Base-by-base conservation (phyloP, 2,329 filamentous ascomycete genomes). In the Aureobasidium sp. region DNA sequence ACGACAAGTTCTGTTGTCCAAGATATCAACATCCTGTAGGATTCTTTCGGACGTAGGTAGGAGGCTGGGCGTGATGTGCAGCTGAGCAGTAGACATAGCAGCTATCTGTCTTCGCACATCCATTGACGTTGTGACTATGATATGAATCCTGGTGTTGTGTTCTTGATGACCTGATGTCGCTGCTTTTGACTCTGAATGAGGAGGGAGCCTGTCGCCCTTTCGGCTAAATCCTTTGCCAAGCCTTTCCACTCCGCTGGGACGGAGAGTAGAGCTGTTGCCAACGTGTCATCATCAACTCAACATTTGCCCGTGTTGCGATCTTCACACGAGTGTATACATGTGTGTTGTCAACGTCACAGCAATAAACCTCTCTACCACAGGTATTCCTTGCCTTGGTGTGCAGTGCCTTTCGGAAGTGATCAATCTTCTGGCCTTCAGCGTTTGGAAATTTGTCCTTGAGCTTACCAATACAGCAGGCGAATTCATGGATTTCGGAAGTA, bases 341-440 rank as follows among this genome's bases (percentile, higher is more conserved):
- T 74, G 5, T 31, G 77, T 70, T 0, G 79, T 82, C 15, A 79
- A 64, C 0, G 74, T 77, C 2, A 81, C 80, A 12, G 31, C 31
- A 31, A 8, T 7, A 34, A 12, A 34, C 9, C 9, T 11, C 3
- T 34, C 9, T 11, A 9, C 12, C 31, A 11, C 31, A 34, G 31
- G 31, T 34, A 34, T 9, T 12, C 12, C 31, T 34, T 34, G 31
- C 31, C 31, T 34, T 34, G 31, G 31, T 34, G 31, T 34, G 31
- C 9, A 12, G 9, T 12, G 31, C 12, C 3, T 0, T 34, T 12
- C 31, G 1, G 31, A 11, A 34, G 11, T 3, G 12, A 34, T 34
- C 31, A 11, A 2, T 34, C 11, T 11, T 12, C 12, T 2, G 4
- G 2, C 1, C 12, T 12, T 12, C 9, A 11, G 31, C 9, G 12